phyloP scores from a whole-genome alignment of 352 stramenopile species.

The Pythium sp. region DNA sequence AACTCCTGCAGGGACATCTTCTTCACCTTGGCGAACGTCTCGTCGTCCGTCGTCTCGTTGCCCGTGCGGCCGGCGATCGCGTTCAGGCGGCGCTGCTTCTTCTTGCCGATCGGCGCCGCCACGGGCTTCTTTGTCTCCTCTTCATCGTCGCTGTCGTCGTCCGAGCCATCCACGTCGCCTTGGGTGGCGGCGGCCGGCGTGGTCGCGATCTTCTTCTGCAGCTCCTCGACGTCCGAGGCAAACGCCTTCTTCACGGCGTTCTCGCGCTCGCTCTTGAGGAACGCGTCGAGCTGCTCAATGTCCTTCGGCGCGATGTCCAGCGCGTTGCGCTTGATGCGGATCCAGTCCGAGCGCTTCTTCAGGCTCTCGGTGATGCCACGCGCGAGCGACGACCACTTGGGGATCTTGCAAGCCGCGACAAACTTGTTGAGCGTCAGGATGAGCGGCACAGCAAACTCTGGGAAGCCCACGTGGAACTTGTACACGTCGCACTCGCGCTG shows the following conservation, averaged over 20 bases:
- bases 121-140: constrained; percentile 22
- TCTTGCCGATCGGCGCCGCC: constrained; percentile 28
- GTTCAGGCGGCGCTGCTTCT: constrained; percentile 43
- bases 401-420: constrained; percentile 68
- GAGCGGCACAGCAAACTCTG: constrained; percentile 91
- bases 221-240: constrained; percentile 50
- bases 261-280: constrained; percentile 80
- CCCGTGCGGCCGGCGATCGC: constrained; percentile 19
- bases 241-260: constrained; percentile 86
- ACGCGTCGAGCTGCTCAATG: constrained; percentile 82
- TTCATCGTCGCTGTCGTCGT: constrained; percentile 39
- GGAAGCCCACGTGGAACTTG: constrained; percentile 94
- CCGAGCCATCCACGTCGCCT: constrained; percentile 28
- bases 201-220: constrained; percentile 73
- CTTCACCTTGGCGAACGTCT: constrained; percentile 72
- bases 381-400: constrained; percentile 77
- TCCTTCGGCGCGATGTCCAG: constrained; percentile 88
- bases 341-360: constrained; percentile 73
- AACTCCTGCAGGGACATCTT: constrained; percentile 83
- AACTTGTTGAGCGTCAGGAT: constrained; percentile 89
- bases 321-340: constrained; percentile 89
- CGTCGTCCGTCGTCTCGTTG: constrained; percentile 52
- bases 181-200: constrained; percentile 22
- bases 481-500: constrained; percentile 95
- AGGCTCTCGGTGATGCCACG: constrained; percentile 63